Evolutionary conservation across 116 monocot species (phyloP), one percentile per base, ranked within the genome.

Genomic region (Posidonia oceanica): DNA sequence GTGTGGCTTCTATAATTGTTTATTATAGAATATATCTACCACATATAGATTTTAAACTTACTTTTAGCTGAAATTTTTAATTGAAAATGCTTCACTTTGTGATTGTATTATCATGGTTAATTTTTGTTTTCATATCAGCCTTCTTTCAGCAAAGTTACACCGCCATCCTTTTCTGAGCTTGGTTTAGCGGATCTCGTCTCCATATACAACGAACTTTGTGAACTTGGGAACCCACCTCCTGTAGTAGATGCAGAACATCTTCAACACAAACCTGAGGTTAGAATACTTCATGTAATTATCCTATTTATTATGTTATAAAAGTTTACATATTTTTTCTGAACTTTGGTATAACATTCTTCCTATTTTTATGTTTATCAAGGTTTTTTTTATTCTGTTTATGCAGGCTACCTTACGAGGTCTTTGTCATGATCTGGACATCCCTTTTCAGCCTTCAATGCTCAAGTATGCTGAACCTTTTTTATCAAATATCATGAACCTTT

Each of bases 171-270:
- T 74, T 69, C 76, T 66, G 95, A 95, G 80, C 77, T 95, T 11
- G 91, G 88, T 68, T 81, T 88, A 74, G 85, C 66, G 61, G 75
- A 64, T 56, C 83, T 95, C 17, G 83, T 84, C 67, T 78, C 88
- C 18, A 88, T 95, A 74, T 95, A 91, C 37, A 84, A 57, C 76
- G 88, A 95, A 74, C 75, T 91, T 60, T 91, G 86, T 83, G 79
- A 88, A 71, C 66, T 80, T 69, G 88, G 91, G 20, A 84, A 81
- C 36, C 76, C 91, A 75, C 91, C 95, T 29, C 85, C 95, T 38
- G 68, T 95, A 54, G 83, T 95, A 80, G 95, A 95, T 83, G 82
- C 86, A n/a, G 91, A 95, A 52, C 86, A 88, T 83, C 71, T 94
- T 61, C 83, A 78, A 81, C 63, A 74, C 71, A 73, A 94, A 71